Base-by-base conservation (phyloP, 2,329 filamentous ascomycete species). In the Elsinoe necatrix region DNA sequence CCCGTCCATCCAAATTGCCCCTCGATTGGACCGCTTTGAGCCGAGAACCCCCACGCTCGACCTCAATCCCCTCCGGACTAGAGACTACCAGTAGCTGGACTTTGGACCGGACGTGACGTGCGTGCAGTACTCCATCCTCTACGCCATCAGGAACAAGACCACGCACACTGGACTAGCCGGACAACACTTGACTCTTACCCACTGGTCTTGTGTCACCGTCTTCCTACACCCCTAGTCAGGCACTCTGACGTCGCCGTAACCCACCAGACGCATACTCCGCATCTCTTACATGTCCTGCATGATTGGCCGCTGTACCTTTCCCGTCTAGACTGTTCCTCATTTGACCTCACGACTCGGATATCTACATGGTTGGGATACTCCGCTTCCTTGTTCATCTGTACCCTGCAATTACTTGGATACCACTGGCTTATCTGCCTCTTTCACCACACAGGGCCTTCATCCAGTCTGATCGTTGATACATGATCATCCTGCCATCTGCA, bases 221-320 rank as follows among this genome's bases (percentile, higher is more conserved):
- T 16, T 37, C 9, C 29, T 25, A 23, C 14, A 27, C n/a, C 31
- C 31, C 14, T 18, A 11, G 25, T 37, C 48, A 20, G n/a, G 18
- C 18, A 14, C 18, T 18, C 48, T 35, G 31, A 52, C 48, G 48
- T 52, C 48, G 48, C 31, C 14, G 18, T 21, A 29, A 39, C 31
- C 48, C 48, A 52, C 48, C 31, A 27, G 16, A 52, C 48, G 48
- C 48, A 52, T 39, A 52, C 48, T 52, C 48, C 48, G 31, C 48
- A 52, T 52, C 20, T 12, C 11, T 18, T 35, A 18, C 48, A 23
- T 37, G 8, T 52, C 48, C 25, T 37, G 48, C 48, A 39, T 29
- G 48, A 29, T 39, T 52, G 48, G 48, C 48, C 20, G 14, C 48
- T 52, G 25, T 29, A 37, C 29, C 14, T 29, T 52, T 39, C 2